Conservation (phyloP, 441 rosid species). For the Croton setiger region DNA sequence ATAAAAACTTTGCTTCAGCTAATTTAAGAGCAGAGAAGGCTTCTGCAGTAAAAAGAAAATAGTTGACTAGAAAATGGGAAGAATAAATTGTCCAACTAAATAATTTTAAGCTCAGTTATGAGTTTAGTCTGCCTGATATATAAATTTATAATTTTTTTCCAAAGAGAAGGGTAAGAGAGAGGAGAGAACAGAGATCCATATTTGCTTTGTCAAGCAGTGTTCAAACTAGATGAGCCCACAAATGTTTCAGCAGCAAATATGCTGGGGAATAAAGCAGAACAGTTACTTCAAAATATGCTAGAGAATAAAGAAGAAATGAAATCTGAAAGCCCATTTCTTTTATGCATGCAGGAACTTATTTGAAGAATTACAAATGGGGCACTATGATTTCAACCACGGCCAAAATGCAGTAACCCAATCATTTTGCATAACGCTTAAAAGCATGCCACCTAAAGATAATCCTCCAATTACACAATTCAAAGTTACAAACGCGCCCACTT, state of each 20-base stretch:
- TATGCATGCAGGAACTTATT: background rate
- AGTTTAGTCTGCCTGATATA: background rate
- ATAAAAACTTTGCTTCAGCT: constrained; percentile 74
- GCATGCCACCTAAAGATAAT: background rate
- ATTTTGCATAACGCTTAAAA: background rate
- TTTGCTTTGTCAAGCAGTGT: background rate
- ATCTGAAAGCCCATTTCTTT: too few species aligned
- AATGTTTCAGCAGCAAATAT: background rate
- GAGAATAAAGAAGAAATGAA: background rate
- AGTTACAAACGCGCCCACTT: background rate
- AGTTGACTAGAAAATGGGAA: constrained; percentile 17
- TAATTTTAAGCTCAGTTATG: too few species aligned
- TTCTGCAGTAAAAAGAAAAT: constrained; percentile 37
- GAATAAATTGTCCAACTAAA: background rate
- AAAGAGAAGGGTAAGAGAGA: background rate
- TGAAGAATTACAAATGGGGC: background rate
- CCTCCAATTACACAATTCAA: background rate
- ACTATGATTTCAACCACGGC: background rate
- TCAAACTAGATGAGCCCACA: background rate
- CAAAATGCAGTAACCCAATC: background rate
- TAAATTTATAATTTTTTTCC: background rate
- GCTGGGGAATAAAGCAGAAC: constrained; percentile 3
- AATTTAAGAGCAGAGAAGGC: constrained; percentile 86
- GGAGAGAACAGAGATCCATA: background rate
- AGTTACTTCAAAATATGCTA: background rate